Evolutionary conservation across 2,329 filamentous ascomycete species (phyloP).

Genomic region (Pezicula rhizophila): DNA sequence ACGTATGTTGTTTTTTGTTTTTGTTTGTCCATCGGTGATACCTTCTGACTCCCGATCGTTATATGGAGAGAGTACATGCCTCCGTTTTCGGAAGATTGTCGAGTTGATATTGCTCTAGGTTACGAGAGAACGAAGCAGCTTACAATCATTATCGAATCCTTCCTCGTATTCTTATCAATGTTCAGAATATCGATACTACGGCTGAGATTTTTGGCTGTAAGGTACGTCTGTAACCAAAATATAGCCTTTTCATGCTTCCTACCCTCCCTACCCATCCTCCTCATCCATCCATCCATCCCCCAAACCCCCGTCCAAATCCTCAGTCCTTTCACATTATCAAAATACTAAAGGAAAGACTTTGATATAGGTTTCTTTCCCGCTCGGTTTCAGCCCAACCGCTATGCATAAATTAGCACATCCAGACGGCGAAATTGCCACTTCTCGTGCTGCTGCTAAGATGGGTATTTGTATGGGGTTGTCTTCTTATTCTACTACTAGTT

Average conservation of each 20-base stretch:
- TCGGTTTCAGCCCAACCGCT: constrained; percentile 37
- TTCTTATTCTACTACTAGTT: constrained; percentile 36
- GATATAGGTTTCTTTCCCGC: constrained; percentile 32
- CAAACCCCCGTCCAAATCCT: background rate
- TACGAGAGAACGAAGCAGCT: constrained; percentile 47
- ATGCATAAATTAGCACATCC: constrained; percentile 44
- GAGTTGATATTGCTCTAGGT: background rate
- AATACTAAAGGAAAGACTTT: too few relatives aligned
- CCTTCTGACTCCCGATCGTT: too few relatives aligned
- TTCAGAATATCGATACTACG: constrained; percentile 30
- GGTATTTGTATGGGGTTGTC: constrained; percentile 36
- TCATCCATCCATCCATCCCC: background rate
- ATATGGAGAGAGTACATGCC: background rate
- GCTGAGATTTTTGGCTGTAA: constrained; percentile 38
- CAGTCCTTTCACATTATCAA: too few relatives aligned
- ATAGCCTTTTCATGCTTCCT: too few relatives aligned
- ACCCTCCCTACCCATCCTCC: background rate
- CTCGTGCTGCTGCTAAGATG: constrained; percentile 39
- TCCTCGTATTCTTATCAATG: constrained; percentile 37
- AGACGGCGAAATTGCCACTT: constrained; percentile 47
- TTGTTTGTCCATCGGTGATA: constrained; percentile 33
- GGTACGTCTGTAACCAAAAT: constrained; percentile 17
- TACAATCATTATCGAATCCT: constrained; percentile 44
- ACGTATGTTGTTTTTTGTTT: constrained; percentile 27
- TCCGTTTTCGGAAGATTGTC: background rate